These are phyloP conservation scores for Colletotrichum tanaceti DNA, from an alignment of 2,329 filamentous ascomycete genomes.

Conservation along the genomic window DNA sequence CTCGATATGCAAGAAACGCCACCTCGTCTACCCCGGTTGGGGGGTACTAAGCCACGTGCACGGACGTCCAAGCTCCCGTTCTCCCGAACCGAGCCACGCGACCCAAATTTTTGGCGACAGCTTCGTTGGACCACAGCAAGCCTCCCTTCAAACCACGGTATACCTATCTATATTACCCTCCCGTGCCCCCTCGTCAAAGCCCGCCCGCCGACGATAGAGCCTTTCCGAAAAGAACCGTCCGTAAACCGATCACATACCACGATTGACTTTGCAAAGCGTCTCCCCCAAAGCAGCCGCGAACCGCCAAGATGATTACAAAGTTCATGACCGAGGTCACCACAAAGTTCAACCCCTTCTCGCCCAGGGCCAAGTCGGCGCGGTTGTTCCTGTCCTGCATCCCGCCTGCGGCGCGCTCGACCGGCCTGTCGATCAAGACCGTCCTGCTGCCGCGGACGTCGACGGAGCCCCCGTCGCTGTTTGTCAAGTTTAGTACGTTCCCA, in stretches of 20 bases:
- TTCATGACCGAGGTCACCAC: slow-evolving; percentile 88
- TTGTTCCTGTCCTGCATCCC: slow-evolving; percentile 89
- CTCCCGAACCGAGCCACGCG: slow-evolving; percentile 29
- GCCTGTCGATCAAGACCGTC: slow-evolving; percentile 82
- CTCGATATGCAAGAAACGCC: slow-evolving; percentile 2
- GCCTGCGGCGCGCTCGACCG: slow-evolving; percentile 76
- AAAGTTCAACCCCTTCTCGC: slow-evolving; percentile 92
- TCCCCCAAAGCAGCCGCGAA: background rate
- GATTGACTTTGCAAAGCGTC: background rate
- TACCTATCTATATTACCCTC: background rate
- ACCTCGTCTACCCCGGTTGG: background rate
- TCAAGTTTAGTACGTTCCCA: slow-evolving; percentile 84
- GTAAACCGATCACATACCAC: background rate
- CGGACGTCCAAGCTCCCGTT: slow-evolving; percentile 34
- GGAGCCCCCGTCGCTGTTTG: slow-evolving; percentile 73
- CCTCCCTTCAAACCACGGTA: background rate
- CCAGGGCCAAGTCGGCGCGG: slow-evolving; percentile 82
- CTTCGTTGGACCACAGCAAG: slow-evolving; percentile 12
- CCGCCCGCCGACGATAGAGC: background rate
- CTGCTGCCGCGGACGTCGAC: slow-evolving; percentile 77
- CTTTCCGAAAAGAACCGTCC: background rate
- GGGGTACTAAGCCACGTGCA: slow-evolving; percentile 12
- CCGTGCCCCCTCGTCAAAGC: background rate
- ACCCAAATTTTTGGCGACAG: slow-evolving; percentile 41
- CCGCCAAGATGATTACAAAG: slow-evolving; percentile 78